Conservation (phyloP, 768 basidiomycete genomes). For the Mycena vulgaris region DNA sequence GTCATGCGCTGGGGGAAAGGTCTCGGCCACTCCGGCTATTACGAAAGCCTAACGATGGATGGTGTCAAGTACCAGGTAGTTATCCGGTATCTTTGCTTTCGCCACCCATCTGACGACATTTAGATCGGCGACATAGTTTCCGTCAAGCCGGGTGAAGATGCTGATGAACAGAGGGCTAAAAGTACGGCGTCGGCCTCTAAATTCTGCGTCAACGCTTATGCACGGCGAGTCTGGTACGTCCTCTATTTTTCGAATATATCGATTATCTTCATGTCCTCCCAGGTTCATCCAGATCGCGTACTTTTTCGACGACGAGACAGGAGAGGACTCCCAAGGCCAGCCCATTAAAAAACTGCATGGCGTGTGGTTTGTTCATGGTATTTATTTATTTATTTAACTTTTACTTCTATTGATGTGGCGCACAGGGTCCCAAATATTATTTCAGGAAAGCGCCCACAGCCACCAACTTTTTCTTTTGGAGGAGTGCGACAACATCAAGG, state of each 20-base stretch:
- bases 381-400: no score
- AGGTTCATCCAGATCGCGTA: constrained; percentile 33
- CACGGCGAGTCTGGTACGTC: constrained; percentile 23
- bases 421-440: constrained; percentile 19
- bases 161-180: constrained; percentile 7
- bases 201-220: constrained; percentile 26
- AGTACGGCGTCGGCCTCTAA: background rate
- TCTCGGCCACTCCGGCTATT: background rate
- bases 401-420: background rate
- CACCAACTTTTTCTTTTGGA: constrained; percentile 25
- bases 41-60: constrained; percentile 9
- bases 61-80: constrained; percentile 15
- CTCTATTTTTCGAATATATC: background rate
- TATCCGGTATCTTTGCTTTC: background rate
- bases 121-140: constrained; percentile 27
- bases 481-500: constrained; percentile 16
- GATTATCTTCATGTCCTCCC: background rate
- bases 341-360: constrained; percentile 23
- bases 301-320: constrained; percentile 12
- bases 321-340: background rate
- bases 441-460: constrained; percentile 17
- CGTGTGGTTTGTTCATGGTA: constrained; percentile 27
- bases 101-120: background rate
- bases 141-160: constrained; percentile 19
- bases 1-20: background rate